Base-by-base conservation (phyloP, 768 basidiomycete genomes). In the Megacollybia marginata region DNA sequence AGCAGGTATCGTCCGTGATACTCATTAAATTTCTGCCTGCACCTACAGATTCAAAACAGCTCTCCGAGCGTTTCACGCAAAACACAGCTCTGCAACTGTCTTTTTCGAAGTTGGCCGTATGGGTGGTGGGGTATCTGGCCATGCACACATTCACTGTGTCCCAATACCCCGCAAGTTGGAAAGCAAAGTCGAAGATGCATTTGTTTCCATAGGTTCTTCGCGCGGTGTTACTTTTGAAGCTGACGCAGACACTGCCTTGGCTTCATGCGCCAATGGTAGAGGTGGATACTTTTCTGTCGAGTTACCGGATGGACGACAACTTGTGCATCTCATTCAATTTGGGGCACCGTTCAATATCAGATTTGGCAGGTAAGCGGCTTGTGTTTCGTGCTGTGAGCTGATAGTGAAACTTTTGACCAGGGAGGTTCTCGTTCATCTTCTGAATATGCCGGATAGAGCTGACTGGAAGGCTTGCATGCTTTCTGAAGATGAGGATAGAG, bases 401-500 rank as follows among this genome's bases (percentile, higher is more conserved):
- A 6, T 28, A 28, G 6, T 3, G 23, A 28, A 28, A 13, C 28
- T 28, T 35, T 48, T 49, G 36, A 45, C 51, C 60, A 97, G 95
- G 66, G 82, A 87, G 65, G 91, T 88, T 13, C 62, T 97, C 42
- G 89, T 85, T 5, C 72, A 78, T 33, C 65, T 97, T n/a, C 60
- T 98, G 48, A 82, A 75, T 13, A 78, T 80, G 48, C 83, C 85
- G 1, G 80, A 92, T 16, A 76, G 95, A 44, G 69, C 87, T 46
- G 94, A 98, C 60, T 99, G 95, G 95, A 95, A 92, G 62, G 78
- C 75, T 1, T 99, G 95, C 62, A 72, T 78, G 57, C 76, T 91
- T 54, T 67, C 82, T 9, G 92, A 95, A 51, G 86, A 83, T 12
- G 89, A 92, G 58, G 95, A 98, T 60, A 85, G 72, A 59, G 80